Base-by-base conservation (phyloP, 2,329 filamentous ascomycete genomes). In the Daldinia sp. region DNA sequence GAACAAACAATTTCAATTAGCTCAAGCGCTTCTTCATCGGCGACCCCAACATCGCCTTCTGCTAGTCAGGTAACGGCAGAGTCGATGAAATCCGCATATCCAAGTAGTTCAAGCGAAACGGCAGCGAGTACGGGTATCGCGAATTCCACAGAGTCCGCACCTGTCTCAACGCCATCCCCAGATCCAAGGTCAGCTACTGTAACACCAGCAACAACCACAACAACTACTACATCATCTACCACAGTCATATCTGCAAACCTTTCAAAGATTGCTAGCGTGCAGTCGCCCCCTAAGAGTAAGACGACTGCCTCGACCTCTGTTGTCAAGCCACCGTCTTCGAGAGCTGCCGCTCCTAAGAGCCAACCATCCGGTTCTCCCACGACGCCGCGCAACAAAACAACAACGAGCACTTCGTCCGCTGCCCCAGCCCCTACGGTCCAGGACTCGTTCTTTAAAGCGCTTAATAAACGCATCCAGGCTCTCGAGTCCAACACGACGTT, bases 361-460 rank as follows among this genome's bases (percentile, higher is more conserved):
- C 68, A 72, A 56, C 23, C 75, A 5, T 64, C 72, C n/a, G 71
- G 73, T 33, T 69, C 75, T 30, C 69, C 74, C 35, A 74, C 78
- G 6, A 67, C 73, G 7, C 67, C 73, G 20, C 79, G 77, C 61
- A 79, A 76, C 76, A 79, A 78, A 67, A 82, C 80, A 63, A 82
- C 73, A 74, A 83, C 79, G 55, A 72, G 80, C 28, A 73, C 81
- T 28, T 81, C 83, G 7, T 76, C 84, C 1, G 78, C 85, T 6
- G 80, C 86, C 1, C 81, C 91, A 1, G 88, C 89, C 0, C 94
- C 95, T 1, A 94, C 94, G 0, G 96, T 97, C 0, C 96, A 99
- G 79, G 96, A 99, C 78, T 96, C 93, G 1, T 98, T 99, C 81
- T 99, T 98, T 86, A 98, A 98, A 79, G 93, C 94, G 3, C 91